phyloP scores from a whole-genome alignment of 2,329 filamentous ascomycete species.

The Ophiognomonia clavigignenti-juglandacearum region DNA sequence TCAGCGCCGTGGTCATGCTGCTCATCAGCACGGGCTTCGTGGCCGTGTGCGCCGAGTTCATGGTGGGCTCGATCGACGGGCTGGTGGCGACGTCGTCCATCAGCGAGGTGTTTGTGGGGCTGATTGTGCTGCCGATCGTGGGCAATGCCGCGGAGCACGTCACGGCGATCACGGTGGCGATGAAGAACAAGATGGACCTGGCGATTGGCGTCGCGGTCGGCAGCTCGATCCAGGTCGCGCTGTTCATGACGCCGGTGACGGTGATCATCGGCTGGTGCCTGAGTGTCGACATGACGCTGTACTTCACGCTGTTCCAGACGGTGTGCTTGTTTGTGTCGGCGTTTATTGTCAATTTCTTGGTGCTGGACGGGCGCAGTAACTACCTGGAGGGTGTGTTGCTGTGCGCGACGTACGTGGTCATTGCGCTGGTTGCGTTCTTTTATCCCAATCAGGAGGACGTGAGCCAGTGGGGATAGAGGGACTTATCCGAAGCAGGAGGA shows the following conservation, averaged over 20 bases:
- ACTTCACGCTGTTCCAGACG: conserved; percentile 87
- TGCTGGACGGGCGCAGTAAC: conserved; percentile 79
- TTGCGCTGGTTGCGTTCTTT: conserved; percentile 62
- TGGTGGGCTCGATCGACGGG: conserved; percentile 64
- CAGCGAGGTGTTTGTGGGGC: conserved; percentile 65
- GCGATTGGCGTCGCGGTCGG: conserved; percentile 69
- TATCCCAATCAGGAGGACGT: conserved; percentile 51
- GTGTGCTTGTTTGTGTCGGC: conserved; percentile 79
- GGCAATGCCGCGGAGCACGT: conserved; percentile 72
- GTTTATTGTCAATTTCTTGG: conserved; percentile 83
- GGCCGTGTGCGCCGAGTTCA: conserved; percentile 64
- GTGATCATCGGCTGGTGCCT: conserved; percentile 70
- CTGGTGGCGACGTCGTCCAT: conserved; percentile 47
- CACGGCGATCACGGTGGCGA: conserved; percentile 64
- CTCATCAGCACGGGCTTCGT: conserved; percentile 61
- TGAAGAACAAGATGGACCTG: conserved; percentile 73
- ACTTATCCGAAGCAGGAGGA: too few relatives aligned
- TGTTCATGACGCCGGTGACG: conserved; percentile 65
- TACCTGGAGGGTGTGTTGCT: conserved; percentile 75
- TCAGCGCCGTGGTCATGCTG: conserved; percentile 57
- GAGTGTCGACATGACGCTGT: conserved; percentile 66
- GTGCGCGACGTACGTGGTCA: conserved; percentile 64
- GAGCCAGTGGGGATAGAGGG: too few relatives aligned
- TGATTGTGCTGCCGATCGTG: conserved; percentile 69
- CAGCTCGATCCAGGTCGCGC: conserved; percentile 66